Evolutionary conservation across 768 basidiomycete species (phyloP).

Genomic region (Grammothele lineata): DNA sequence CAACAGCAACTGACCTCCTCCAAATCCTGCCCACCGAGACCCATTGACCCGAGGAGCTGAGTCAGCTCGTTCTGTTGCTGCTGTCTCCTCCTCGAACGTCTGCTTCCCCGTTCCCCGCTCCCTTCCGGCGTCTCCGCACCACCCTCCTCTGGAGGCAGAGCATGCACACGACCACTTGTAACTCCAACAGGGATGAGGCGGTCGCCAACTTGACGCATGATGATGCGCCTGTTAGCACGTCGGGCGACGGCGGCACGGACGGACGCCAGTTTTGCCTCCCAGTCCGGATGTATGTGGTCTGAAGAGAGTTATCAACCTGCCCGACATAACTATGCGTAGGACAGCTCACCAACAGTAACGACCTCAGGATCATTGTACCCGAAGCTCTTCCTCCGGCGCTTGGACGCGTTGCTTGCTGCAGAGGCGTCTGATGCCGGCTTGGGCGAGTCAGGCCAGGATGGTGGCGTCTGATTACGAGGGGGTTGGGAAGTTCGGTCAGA

Average conservation of each 20-base stretch:
- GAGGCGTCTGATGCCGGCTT: constrained; percentile 30
- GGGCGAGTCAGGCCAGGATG: constrained; percentile 51
- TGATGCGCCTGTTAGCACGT: constrained; percentile 91
- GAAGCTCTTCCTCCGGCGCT: constrained; percentile 84
- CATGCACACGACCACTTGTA: constrained; percentile 80
- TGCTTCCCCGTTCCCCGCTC: constrained; percentile 32
- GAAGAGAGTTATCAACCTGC: constrained; percentile 2
- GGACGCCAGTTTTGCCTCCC: constrained; percentile 93
- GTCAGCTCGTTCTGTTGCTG: constrained; percentile 59
- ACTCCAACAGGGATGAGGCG: constrained; percentile 96
- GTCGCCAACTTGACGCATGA: constrained; percentile 98
- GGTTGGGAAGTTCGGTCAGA: no score
- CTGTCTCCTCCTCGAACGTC: constrained; percentile 57
- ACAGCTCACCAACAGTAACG: constrained; percentile 73
- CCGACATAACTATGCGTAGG: no score
- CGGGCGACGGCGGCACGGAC: constrained; percentile 95
- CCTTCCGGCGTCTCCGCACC: constrained; percentile 39
- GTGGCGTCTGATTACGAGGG: constrained; percentile 29
- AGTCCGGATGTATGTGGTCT: constrained; percentile 98
- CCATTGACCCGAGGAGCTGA: constrained; percentile 57
- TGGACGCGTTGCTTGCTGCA: constrained; percentile 26
- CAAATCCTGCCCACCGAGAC: constrained; percentile 80
- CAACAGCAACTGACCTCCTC: constrained; percentile 68
- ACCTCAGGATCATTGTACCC: constrained; percentile 84
- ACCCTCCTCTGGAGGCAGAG: constrained; percentile 57